Base-by-base conservation (phyloP, 2,329 filamentous ascomycete species). In the Colletotrichum theobromicola region DNA sequence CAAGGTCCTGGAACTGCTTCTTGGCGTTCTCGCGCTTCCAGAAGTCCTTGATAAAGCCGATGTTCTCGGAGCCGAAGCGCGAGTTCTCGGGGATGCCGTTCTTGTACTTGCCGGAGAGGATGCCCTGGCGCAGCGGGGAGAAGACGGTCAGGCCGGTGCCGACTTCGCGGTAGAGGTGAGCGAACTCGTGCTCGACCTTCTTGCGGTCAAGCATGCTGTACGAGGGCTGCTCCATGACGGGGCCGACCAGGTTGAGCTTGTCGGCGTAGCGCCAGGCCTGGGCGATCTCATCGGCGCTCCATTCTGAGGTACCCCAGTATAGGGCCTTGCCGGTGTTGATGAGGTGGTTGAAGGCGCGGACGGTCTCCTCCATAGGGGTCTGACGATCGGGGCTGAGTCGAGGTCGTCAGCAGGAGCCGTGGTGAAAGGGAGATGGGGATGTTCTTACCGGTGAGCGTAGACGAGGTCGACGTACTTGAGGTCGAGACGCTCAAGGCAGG, bases 221-320 rank as follows among this genome's bases (percentile, higher is more conserved):
- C 65, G 89, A 85, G 2, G 92, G 92, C 83, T 94, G 92, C 82
- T 94, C 92, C 83, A 93, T 90, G 35, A 93, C 78, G 4, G 92
- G 92, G 9, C 90, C 91, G 75, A 93, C 88, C 53, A 94, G 85
- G 16, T 88, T 87, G 10, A 93, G 86, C 76, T 86, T 87, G 77
- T 93, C 90, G 37, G 92, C 90, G 75, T 90, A 86, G 16, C 90
- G 85, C 85, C 89, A 91, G 1, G 92, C 92, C 72, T 90, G 87
- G 7, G 89, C 88, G 79, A 94, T 93, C 84, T 93, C 91, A 73
- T 90, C 88, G 57, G 92, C 90, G 75, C 87, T 88, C 92, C 92
- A 94, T 81, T 93, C 91, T 0, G 90, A 93, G 0, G 92, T 94
- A 55, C 92, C 92, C 92, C 92, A 93, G 85, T 94, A 93, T 76